These are phyloP conservation scores for Claviceps capensis DNA, from an alignment of 2,329 filamentous ascomycete species.

Conservation along the genomic window DNA sequence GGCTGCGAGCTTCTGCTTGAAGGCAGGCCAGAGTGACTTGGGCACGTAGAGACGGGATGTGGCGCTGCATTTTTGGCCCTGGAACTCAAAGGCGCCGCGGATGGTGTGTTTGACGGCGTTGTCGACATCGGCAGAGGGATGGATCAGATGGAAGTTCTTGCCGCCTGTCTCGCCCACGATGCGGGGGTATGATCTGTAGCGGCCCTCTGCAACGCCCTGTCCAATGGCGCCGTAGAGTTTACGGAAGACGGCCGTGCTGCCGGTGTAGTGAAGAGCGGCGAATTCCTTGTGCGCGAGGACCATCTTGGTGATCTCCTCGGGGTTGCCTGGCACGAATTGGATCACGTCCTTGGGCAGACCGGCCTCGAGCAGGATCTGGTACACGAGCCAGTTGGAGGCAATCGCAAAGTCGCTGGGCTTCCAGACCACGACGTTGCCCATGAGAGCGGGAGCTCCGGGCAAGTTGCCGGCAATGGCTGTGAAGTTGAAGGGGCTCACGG, in stretches of 20 bases:
- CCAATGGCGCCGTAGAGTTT: constrained; percentile 80
- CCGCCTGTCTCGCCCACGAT: constrained; percentile 85
- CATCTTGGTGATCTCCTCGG: constrained; percentile 66
- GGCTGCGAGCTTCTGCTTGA: constrained; percentile 51
- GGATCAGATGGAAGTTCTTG: constrained; percentile 85
- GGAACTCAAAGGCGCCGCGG: constrained; percentile 79
- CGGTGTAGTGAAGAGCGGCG: constrained; percentile 87
- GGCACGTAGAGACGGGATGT: constrained; percentile 71
- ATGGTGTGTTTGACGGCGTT: constrained; percentile 75
- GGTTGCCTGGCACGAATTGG: constrained; percentile 84
- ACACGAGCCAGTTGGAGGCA: constrained; percentile 80
- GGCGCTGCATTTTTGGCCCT: constrained; percentile 84
- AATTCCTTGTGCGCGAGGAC: constrained; percentile 69
- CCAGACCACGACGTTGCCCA: constrained; percentile 94
- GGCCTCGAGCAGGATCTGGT: constrained; percentile 82
- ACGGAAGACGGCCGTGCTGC: constrained; percentile 83
- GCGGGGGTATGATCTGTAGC: constrained; percentile 73
- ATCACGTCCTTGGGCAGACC: constrained; percentile 82
- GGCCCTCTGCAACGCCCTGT: constrained; percentile 63
- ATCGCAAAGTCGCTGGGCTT: constrained; percentile 88
- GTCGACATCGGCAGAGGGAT: constrained; percentile 60
- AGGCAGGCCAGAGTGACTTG: constrained; percentile 58
- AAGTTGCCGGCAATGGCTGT: constrained; percentile 88
- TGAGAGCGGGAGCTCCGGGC: constrained; percentile 65
- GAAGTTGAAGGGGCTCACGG: constrained; percentile 92